Base-by-base conservation (phyloP, 768 basidiomycete genomes). In the Podaxis sp. region DNA sequence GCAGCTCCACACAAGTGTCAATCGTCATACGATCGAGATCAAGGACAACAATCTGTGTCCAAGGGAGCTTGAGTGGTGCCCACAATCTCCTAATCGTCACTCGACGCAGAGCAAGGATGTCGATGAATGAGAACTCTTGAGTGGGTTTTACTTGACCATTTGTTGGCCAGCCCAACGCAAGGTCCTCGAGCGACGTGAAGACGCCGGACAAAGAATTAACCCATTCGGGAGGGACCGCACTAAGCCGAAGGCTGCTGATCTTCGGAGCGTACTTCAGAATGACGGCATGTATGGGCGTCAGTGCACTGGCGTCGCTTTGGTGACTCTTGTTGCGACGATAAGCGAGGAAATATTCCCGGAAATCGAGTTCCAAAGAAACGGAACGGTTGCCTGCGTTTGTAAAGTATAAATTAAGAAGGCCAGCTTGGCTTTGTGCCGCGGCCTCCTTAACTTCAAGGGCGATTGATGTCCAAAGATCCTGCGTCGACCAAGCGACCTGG, bases 31-130 rank as follows among this genome's bases (percentile, higher is more conserved):
- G 49, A 52, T 59, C 48, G 13, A 52, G 58, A 59, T 59, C 58
- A n/a, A 59, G 58, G 22, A 40, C 58, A 52, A 59, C 58, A n/a
- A 59, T 59, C 58, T 59, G 58, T 15, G 49, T 26, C 58, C 58
- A 59, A 4, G 58, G 57, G 36, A 59, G 58, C 38, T 51, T 52
- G 49, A 59, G 49, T 22, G 58, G 58, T 59, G 58, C 49, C 48
- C 48, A 52, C 5, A 59, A 19, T n/a, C 58, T 51, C 48, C 49
- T 8, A 13, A 59, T 59, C 11, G 49, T 59, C 48, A 59, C 33
- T 24, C 49, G 48, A 36, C 49, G 58, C 12, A 39, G 58, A 52
- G 58, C 48, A 39, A 59, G 30, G 36, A 59, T 52, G 13, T 52
- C 49, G 22, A 4, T 30, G 30, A 52, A 52, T 48, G 58, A 59